Base-by-base conservation (phyloP, 2,329 filamentous ascomycete genomes). In the Karstenula rhodostoma region DNA sequence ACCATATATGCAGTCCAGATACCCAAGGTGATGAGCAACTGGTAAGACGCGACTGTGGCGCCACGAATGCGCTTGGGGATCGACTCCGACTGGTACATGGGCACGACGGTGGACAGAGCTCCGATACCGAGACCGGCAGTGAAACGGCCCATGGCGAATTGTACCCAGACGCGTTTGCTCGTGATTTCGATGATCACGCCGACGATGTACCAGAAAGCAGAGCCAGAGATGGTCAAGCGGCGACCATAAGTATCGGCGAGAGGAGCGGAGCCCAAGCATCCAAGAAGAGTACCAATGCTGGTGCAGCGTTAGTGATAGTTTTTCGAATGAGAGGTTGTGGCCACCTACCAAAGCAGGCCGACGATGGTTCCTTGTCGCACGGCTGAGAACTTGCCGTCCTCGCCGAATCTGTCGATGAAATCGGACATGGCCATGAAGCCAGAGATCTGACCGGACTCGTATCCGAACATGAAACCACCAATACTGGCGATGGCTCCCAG, bases 281-380 rank as follows among this genome's bases (percentile, higher is more conserved):
- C 91, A 62, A 92, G 87, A 73, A 93, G 92, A 15, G 90, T 93
- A 51, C 90, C 90, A 37, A 89, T 87, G 0, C 71, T 73, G 42
- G 19, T 4, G 52, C 22, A 17, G 33, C 52, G 55, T 71, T 46
- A 68, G 57, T 43, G 8, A 33, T 49, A 43, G 46, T 27, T 27
- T 37, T 6, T 50, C 10, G 3, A 3, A 6, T 13, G 22, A 8
- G 22, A 10, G 13, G 8, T 25, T 5, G 17, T 9, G 35, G 2
- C 10, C 17, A 66, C 74, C 64, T 69, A 77, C 73, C 66, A 66
- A 35, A 75, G 70, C 23, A 77, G 64, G 68, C 72, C 75, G 33
- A 77, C 75, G 49, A 77, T 77, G 9, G 74, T 74, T 57, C 75
- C 75, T 19, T 72, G 70, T 6, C 75, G 70, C 17, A 73, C 68